phyloP scores from a whole-genome alignment of 306 rosid species.

The Herpetospermum pedunculosum region DNA sequence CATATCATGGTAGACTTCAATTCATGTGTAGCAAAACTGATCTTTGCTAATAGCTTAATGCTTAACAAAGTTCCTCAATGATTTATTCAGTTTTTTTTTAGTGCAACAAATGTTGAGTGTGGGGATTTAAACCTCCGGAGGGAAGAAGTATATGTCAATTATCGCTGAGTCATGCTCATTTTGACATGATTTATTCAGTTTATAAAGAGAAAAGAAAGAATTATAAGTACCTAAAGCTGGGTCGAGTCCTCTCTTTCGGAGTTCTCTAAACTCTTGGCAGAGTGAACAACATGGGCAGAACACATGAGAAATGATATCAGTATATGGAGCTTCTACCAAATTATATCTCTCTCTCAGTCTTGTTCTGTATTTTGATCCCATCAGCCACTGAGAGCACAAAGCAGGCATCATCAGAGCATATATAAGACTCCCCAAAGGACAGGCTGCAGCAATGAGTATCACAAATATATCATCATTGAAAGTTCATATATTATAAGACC shows the following conservation, averaged over 20 bases:
- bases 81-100: background rate
- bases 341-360: constrained; percentile 35
- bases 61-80: no score
- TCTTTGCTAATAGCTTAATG: no score
- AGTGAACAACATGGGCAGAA: constrained; percentile 64
- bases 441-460: constrained; percentile 20
- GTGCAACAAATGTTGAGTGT: no score
- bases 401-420: constrained; percentile 63
- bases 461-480: background rate
- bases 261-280: constrained; percentile 60
- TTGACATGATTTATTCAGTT: background rate
- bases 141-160: no score
- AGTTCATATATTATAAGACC: background rate
- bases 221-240: constrained; percentile 41
- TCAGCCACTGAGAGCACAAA: constrained; percentile 55
- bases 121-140: no score
- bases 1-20: background rate
- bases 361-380: constrained; percentile 50
- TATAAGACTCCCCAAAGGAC: constrained; percentile 48
- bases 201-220: background rate
- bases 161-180: no score
- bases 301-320: constrained; percentile 47
- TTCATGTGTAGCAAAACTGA: no score
- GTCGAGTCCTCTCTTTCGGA: constrained; percentile 43
- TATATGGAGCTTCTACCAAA: constrained; percentile 53